A percentile compares a stretch with the other conserved stretches of the same genome.
Evolutionary conservation across 768 basidiomycete species (phyloP).

Genomic region (Kwoniella europaea): DNA sequence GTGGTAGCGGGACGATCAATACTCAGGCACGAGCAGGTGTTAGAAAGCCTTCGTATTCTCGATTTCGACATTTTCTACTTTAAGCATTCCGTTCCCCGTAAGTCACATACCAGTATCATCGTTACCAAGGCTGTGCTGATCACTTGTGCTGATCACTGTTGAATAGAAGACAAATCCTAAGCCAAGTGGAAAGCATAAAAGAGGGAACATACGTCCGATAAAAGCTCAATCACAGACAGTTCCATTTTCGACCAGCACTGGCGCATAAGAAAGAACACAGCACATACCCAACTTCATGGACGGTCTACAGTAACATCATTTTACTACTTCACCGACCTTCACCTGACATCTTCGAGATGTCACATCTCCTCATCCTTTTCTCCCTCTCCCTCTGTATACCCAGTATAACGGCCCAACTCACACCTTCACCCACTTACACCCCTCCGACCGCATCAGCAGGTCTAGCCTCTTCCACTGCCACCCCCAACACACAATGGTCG

Average conservation of each 20-base stretch:
- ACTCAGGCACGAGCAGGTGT: background rate
- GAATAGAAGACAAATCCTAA: too few relatives aligned
- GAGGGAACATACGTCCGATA: too few relatives aligned
- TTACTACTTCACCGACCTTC: background rate
- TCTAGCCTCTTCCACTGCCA: constrained; percentile 30
- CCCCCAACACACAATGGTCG: constrained; percentile 79
- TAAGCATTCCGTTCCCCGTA: too few relatives aligned
- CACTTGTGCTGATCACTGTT: background rate
- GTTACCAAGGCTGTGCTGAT: background rate
- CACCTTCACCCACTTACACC: constrained; percentile 46
- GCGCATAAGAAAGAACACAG: too few relatives aligned
- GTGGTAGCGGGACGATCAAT: background rate
- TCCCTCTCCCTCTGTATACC: constrained; percentile 2
- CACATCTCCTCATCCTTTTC: background rate
- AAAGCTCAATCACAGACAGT: too few relatives aligned
- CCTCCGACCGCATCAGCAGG: constrained; percentile 45
- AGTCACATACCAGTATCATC: background rate
- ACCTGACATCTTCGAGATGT: background rate
- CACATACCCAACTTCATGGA: background rate
- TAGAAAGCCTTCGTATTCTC: background rate
- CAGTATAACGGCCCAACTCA: constrained; percentile 42
- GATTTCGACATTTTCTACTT: too few relatives aligned
- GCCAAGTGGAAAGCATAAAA: too few relatives aligned
- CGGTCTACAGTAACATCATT: background rate
- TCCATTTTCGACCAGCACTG: too few relatives aligned